These are phyloP conservation scores for Cyberlindnera lachancei DNA, from an alignment of 805 yeast genomes.

Conservation along the genomic window DNA sequence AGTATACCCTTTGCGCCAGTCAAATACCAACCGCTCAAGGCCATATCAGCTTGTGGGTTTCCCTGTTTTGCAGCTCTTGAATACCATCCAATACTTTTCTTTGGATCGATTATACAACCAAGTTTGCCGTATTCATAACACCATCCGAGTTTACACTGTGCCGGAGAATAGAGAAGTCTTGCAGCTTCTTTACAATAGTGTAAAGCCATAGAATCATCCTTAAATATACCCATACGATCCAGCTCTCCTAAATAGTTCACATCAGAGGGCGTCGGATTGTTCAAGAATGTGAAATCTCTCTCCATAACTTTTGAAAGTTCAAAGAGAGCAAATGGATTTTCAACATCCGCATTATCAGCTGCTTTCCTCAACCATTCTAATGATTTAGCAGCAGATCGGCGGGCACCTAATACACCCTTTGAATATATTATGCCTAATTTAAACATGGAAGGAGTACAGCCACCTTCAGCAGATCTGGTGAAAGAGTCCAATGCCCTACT, in stretches of 20 bases:
- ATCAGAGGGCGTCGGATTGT: slow-evolving; percentile 17
- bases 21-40: slow-evolving; percentile 70
- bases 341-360: slow-evolving; percentile 31
- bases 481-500: slow-evolving; percentile 47
- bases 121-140: slow-evolving; percentile 66
- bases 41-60: slow-evolving; percentile 62
- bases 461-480: slow-evolving; percentile 52
- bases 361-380: slow-evolving; percentile 47
- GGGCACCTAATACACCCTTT: slow-evolving; percentile 37
- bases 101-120: slow-evolving; percentile 43
- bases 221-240: slow-evolving; percentile 22
- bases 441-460: slow-evolving; percentile 63
- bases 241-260: slow-evolving; percentile 28
- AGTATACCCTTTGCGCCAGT: slow-evolving; percentile 57
- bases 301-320: slow-evolving; percentile 54
- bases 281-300: slow-evolving; percentile 28
- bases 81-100: slow-evolving; percentile 67
- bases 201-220: slow-evolving; percentile 37
- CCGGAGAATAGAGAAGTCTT: slow-evolving; percentile 49
- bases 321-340: slow-evolving; percentile 49
- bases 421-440: slow-evolving; percentile 61
- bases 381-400: slow-evolving; percentile 35
- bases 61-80: slow-evolving; percentile 53
- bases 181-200: slow-evolving; percentile 54
- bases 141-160: slow-evolving; percentile 65